Evolutionary conservation across 306 rosid genomes (phyloP).

Genomic region (Begonia loranthoides): DNA sequence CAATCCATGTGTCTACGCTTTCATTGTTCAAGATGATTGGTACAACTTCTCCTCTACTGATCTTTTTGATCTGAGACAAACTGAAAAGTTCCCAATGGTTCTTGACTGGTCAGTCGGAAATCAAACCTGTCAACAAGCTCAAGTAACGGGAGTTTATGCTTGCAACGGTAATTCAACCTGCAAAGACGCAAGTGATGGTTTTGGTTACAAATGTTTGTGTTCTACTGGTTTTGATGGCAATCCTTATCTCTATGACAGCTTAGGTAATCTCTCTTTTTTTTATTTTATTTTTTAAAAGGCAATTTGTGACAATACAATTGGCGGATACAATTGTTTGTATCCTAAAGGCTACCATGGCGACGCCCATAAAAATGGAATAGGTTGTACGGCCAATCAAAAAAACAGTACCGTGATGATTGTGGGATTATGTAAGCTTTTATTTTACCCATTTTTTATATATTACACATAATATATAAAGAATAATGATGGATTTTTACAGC

Average conservation of each 20-base stretch:
- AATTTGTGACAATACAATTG: background rate
- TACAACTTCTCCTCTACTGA: background rate
- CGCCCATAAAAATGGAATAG: background rate
- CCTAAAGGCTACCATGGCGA: no score
- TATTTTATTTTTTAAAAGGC: no score
- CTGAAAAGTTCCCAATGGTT: no score
- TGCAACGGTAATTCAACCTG: background rate
- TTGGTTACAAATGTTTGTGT: no score
- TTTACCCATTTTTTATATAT: no score
- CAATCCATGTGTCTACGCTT: background rate
- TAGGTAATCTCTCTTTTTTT: no score
- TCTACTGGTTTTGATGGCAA: conserved; percentile 32
- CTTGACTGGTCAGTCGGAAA: background rate
- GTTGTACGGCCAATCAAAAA: background rate
- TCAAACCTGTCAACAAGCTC: background rate
- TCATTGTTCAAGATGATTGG: background rate
- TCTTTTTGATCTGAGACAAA: background rate
- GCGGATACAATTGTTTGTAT: background rate
- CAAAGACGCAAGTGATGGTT: background rate
- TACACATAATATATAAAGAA: no score
- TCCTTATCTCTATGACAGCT: conserved; percentile 25
- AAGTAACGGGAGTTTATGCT: background rate
- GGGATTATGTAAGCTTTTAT: no score
- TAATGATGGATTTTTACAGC: background rate
- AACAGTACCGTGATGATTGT: background rate